Evolutionary conservation across 2,329 filamentous ascomycete species (phyloP), one percentile per base, ranked within the genome.

Genomic region (Graphilbum ipis-grandicollis): DNA sequence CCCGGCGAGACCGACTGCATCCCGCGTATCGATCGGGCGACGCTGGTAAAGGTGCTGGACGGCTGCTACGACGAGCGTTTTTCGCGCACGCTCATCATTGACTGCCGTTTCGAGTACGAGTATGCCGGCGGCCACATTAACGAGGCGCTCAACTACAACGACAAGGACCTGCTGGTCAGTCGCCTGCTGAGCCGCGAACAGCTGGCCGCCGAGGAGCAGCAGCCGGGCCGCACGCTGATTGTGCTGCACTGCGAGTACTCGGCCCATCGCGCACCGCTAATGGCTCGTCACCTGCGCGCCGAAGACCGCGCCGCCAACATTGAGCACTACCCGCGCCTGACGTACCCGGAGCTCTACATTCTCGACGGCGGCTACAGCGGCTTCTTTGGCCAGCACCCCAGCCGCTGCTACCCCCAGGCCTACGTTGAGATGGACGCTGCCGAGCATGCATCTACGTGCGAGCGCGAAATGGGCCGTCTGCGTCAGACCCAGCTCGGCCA

Each of bases 221-320:
- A n/a, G n/a, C n/a, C n/a, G n/a, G 71, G 77, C 35, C 79, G 75
- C 46, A 90, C 85, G 0, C 66, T 94, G 10, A 59, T 98, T 43
- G 76, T 98, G 46, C 83, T 98, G 49, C 90, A 98, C 61, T 98
- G 90, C 70, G 90, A 98, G 60, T 98, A 96, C 59, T 96, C 90
- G 25, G 88, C 84, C 29, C 88, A 96, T 55, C 82, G 90, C 43
- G 90, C 90, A 33, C 90, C 90, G 33, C 77, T 93, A 44, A 96
- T 96, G 80, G 90, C 90, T 35, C 85, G 90, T 49, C 84, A 85
- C 56, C 75, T 98, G 43, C 86, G 90, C 46, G 78, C 84, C 42
- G 76, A 83, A 52, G 90, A 98, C 57, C 83, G 90, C 41, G 74
- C 75, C 28, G 66, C 75, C 51, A 98, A 98, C 56, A 74, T 75